These are phyloP conservation scores for Talaromyces nanjingensis DNA, from an alignment of 495 filamentous ascomycete genomes.

Conservation along the genomic window DNA sequence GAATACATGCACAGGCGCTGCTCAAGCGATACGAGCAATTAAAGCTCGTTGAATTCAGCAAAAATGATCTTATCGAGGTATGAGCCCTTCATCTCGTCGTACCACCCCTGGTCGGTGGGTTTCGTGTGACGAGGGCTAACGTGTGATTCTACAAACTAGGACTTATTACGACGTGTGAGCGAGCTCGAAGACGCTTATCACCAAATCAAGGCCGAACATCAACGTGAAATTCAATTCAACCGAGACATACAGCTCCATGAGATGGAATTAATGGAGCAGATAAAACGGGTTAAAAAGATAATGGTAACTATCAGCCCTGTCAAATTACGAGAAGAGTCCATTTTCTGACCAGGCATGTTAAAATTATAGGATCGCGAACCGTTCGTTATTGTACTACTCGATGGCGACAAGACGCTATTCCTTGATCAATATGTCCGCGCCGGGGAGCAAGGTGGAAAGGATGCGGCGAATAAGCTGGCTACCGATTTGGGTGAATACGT, in stretches of 20 bases:
- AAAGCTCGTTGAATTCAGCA: constrained; percentile 39
- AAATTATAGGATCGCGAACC: constrained; percentile 59
- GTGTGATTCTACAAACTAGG: constrained; percentile 21
- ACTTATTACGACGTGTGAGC: constrained; percentile 41
- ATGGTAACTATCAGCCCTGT: constrained; percentile 29
- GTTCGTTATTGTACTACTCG: constrained; percentile 68
- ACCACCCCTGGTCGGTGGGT: background rate
- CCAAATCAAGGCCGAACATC: constrained; percentile 44
- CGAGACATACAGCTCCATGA: constrained; percentile 47
- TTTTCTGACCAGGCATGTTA: background rate
- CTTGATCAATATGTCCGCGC: constrained; percentile 54
- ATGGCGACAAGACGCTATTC: constrained; percentile 76
- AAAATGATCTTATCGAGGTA: constrained; percentile 50
- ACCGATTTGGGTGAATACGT: constrained; percentile 44
- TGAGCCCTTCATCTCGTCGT: constrained; percentile 7
- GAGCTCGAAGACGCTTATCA: constrained; percentile 40
- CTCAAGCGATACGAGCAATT: constrained; percentile 43
- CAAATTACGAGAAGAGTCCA: background rate
- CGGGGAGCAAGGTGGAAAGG: constrained; percentile 63
- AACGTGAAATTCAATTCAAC: constrained; percentile 49
- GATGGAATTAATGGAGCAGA: constrained; percentile 45
- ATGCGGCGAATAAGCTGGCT: constrained; percentile 58
- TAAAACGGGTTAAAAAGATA: constrained; percentile 40
- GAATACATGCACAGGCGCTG: constrained; percentile 29
- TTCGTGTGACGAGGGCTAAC: constrained; percentile 4